A percentile compares a stretch with the other conserved stretches of the same genome.
These are phyloP conservation scores for Hippophae tibetana DNA, from an alignment of 306 rosid species.

Conservation along the genomic window DNA sequence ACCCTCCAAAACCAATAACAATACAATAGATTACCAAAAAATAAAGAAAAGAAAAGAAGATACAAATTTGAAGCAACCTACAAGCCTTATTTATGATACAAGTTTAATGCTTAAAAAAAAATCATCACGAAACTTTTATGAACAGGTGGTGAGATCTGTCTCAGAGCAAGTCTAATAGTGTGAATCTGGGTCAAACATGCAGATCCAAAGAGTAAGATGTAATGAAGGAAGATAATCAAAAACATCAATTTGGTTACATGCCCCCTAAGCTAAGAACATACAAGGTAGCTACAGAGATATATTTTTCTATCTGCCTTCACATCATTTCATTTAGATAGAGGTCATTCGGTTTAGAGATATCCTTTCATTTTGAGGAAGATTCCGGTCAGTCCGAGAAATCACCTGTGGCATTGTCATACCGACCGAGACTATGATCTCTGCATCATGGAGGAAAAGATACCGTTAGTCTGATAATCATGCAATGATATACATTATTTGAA, in stretches of 20 bases:
- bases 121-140: no score
- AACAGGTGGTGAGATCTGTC: no score
- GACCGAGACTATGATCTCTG: constrained; percentile 86
- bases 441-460: constrained; percentile 12
- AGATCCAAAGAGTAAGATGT: not conserved
- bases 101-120: no score
- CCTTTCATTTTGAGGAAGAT: constrained; percentile 38
- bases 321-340: constrained; percentile 17
- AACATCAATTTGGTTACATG: not conserved
- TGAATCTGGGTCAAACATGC: not conserved
- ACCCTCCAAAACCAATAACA: no score
- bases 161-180: no score
- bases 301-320: not conserved
- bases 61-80: no score
- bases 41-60: no score
- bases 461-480: constrained; percentile 1
- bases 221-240: not conserved
- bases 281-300: constrained; percentile 1
- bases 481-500: not conserved
- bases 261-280: not conserved
- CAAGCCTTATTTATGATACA: no score
- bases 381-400: constrained; percentile 60
- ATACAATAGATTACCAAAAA: no score
- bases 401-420: constrained; percentile 90
- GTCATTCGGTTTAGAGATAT: constrained; percentile 45